A percentile compares a stretch with the other conserved stretches of the same genome.
Conservation (phyloP, 306 rosid genomes). For the Acacia crassicarpa region DNA sequence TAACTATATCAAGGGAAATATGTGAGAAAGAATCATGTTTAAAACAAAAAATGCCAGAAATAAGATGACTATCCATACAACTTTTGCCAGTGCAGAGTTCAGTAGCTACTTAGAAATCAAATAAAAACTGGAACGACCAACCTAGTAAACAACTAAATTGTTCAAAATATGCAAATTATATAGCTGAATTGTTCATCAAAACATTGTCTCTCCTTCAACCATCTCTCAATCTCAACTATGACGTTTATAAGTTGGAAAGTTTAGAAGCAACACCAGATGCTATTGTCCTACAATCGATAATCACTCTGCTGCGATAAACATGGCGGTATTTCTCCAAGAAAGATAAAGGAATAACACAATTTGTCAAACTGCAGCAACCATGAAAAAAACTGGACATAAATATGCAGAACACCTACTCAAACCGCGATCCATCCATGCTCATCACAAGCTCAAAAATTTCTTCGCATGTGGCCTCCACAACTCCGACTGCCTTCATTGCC, state of each 20-base stretch:
- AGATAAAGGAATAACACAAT: constrained; percentile 21
- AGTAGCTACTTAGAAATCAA: constrained; percentile 5
- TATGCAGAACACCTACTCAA: constrained; percentile 88
- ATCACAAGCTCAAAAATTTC: constrained; percentile 96
- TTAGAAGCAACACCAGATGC: constrained; percentile 7
- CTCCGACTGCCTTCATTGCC: constrained; percentile 99
- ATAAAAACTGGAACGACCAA: background rate
- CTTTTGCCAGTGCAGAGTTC: background rate
- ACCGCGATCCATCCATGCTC: constrained; percentile 99
- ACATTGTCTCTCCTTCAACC: background rate
- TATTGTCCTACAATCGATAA: constrained; percentile 21
- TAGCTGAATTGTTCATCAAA: background rate
- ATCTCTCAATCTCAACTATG: background rate
- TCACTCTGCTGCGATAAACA: background rate
- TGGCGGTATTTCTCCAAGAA: constrained; percentile 8
- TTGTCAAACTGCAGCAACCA: constrained; percentile 17
- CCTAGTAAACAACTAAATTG: background rate
- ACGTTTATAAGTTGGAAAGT: background rate
- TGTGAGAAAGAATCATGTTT: background rate
- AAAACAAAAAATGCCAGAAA: constrained; percentile 4
- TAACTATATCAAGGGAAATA: constrained; percentile 1
- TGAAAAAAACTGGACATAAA: constrained; percentile 18
- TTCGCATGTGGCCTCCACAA: constrained; percentile 97
- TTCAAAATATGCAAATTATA: background rate
- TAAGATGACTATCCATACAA: background rate